These are phyloP conservation scores for Euphorbia corollata DNA, from an alignment of 441 rosid species.

Conservation along the genomic window DNA sequence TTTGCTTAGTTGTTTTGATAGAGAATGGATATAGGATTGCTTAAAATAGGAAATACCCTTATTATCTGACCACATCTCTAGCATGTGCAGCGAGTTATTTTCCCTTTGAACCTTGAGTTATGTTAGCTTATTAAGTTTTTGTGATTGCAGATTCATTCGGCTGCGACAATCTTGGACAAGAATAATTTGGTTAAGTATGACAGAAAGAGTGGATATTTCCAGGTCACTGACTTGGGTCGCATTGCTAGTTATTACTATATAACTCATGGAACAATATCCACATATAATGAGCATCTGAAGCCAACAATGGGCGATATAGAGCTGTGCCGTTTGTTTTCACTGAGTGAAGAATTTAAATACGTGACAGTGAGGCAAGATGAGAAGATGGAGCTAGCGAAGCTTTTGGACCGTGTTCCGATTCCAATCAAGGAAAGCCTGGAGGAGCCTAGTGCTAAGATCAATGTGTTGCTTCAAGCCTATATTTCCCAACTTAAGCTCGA, in stretches of 20 bases:
- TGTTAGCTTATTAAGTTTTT: not conserved
- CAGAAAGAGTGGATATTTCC: slow-evolving; percentile 86
- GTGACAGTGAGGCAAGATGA: slow-evolving; percentile 94
- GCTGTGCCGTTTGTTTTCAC: slow-evolving; percentile 70
- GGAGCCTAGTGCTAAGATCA: slow-evolving; percentile 93
- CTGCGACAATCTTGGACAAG: slow-evolving; percentile 79
- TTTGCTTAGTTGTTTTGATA: not conserved
- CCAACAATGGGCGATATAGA: slow-evolving; percentile 95
- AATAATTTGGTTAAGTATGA: slow-evolving; percentile 87
- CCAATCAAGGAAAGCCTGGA: slow-evolving; percentile 93
- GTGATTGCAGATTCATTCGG: slow-evolving; percentile 68
- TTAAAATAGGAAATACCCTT: too few species aligned
- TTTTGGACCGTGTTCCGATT: slow-evolving; percentile 81
- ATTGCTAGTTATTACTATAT: slow-evolving; percentile 93
- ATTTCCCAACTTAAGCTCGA: slow-evolving; percentile 92
- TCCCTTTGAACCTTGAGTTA: not conserved
- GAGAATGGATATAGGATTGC: too few species aligned
- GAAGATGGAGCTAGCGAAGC: slow-evolving; percentile 96
- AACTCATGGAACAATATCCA: slow-evolving; percentile 85
- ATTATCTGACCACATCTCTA: too few species aligned
- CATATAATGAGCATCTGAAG: slow-evolving; percentile 86
- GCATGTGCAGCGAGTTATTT: slow-evolving; percentile 9
- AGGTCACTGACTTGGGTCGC: slow-evolving; percentile 92
- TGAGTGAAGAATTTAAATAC: slow-evolving; percentile 89
- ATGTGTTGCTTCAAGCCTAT: slow-evolving; percentile 89